These are phyloP conservation scores for Globisporangium orthogonon DNA, from an alignment of 352 stramenopile species.

Conservation along the genomic window DNA sequence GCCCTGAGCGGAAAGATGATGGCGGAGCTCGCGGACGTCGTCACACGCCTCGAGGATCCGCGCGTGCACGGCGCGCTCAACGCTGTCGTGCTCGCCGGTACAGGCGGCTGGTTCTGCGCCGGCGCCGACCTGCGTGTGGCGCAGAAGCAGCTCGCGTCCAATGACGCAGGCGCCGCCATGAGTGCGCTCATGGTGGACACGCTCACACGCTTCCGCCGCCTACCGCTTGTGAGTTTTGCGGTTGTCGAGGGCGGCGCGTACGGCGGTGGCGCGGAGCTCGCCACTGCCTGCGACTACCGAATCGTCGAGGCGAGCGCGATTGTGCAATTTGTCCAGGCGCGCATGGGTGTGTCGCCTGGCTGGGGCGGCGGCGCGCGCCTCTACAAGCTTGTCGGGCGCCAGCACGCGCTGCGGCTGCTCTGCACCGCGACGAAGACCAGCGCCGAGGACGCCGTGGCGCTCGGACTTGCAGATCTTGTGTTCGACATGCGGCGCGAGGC, in stretches of 20 bases:
- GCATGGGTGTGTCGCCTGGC: conserved; percentile 78
- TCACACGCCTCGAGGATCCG: conserved; percentile 49
- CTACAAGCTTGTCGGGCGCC: conserved; percentile 68
- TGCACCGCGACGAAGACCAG: conserved; percentile 59
- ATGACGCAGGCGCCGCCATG: conserved; percentile 59
- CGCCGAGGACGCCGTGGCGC: conserved; percentile 29
- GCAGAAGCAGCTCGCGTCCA: conserved; percentile 68
- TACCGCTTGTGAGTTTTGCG: conserved; percentile 79
- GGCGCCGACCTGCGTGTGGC: conserved; percentile 78
- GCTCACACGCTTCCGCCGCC: conserved; percentile 55
- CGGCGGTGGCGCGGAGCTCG: conserved; percentile 79
- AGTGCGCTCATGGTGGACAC: conserved; percentile 67
- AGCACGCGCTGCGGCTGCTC: conserved; percentile 65
- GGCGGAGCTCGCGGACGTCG: conserved; percentile 69
- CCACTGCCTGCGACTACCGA: conserved; percentile 80
- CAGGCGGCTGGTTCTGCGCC: conserved; percentile 74
- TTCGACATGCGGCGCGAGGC: conserved; percentile 29
- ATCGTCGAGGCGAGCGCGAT: conserved; percentile 49
- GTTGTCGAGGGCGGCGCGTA: conserved; percentile 76
- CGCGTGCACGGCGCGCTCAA: conserved; percentile 51
- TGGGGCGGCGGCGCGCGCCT: conserved; percentile 80
- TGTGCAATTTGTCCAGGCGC: conserved; percentile 81
- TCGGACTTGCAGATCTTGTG: conserved; percentile 68
- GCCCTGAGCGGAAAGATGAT: conserved; percentile 87
- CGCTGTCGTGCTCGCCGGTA: conserved; percentile 47